Evolutionary conservation across 345 rosid genomes (phyloP).

Genomic region (Acer saccharum): DNA sequence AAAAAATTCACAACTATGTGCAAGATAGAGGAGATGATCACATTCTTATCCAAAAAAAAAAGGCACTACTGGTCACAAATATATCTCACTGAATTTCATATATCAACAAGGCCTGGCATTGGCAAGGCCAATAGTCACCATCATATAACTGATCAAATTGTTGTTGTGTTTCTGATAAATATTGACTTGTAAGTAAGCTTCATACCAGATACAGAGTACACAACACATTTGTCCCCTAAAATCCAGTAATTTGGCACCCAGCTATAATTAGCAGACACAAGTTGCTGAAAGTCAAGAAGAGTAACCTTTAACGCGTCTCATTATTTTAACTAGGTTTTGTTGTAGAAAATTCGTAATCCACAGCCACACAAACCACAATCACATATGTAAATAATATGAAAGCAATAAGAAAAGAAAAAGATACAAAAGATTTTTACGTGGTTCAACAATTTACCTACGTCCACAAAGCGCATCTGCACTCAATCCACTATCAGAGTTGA

Average conservation of each 20-base stretch:
- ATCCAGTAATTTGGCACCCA: not conserved
- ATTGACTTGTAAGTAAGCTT: not conserved
- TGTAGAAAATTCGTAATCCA: too few species aligned
- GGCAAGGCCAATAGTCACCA: not conserved
- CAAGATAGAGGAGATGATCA: not conserved
- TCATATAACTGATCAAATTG: not conserved
- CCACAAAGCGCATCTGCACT: too few species aligned
- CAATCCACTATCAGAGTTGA: too few species aligned
- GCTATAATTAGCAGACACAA: not conserved
- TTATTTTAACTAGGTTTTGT: too few species aligned
- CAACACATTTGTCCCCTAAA: not conserved
- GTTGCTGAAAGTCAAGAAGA: not conserved
- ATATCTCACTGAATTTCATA: not conserved
- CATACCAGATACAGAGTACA: not conserved
- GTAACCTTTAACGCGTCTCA: not conserved
- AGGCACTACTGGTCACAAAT: not conserved
- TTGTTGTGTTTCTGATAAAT: not conserved
- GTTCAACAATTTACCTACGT: too few species aligned
- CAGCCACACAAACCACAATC: too few species aligned
- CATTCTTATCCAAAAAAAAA: not conserved
- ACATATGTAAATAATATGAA: too few species aligned
- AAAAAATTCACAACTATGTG: not conserved
- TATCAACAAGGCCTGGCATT: not conserved
- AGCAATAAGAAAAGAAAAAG: too few species aligned
- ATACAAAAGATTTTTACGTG: too few species aligned